phyloP scores from a whole-genome alignment of 1,284 basidiomycete species.

The Polyporus tsugae region DNA sequence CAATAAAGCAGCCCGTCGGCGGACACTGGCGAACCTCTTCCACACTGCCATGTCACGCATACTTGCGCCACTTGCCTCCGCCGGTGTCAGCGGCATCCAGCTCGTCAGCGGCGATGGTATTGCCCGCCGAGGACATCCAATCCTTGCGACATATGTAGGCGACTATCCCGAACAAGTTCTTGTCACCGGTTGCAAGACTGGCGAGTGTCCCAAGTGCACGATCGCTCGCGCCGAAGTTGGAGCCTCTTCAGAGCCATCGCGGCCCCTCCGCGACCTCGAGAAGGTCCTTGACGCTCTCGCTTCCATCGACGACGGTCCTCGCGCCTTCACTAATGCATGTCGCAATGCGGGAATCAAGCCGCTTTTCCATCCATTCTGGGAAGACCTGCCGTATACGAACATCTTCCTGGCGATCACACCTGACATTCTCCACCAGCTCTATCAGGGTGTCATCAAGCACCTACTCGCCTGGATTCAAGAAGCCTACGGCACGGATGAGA shows the following conservation, averaged over 20 bases:
- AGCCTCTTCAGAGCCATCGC: no score
- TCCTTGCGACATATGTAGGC: conserved; percentile 33
- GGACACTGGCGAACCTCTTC: conserved; percentile 44
- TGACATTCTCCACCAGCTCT: conserved; percentile 39
- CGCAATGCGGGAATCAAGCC: no score
- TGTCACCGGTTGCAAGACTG: no score
- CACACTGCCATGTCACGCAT: conserved; percentile 47
- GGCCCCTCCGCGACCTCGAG: no score
- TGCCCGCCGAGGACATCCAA: conserved; percentile 42
- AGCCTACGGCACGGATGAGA: conserved; percentile 13
- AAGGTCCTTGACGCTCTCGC: no score
- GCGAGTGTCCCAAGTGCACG: no score
- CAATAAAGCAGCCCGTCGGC: conserved; percentile 12
- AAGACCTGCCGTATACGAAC: conserved; percentile 36
- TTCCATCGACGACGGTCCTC: no score
- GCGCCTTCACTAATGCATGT: no score
- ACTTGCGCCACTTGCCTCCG: conserved; percentile 39
- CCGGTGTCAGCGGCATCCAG: conserved; percentile 44
- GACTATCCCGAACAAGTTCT: no score
- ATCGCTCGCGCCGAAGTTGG: no score
- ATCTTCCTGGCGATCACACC: conserved; percentile 36
- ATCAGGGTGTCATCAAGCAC: conserved; percentile 43
- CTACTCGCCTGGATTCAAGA: conserved; percentile 36
- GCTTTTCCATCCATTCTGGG: conserved; percentile 42
- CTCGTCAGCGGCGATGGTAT: conserved; percentile 46